Percentiles rank a stretch among this genome's conserved stretches.
These are phyloP conservation scores for Calonectria hawksworthii DNA, from an alignment of 2,329 filamentous ascomycete genomes.

Conservation along the genomic window DNA sequence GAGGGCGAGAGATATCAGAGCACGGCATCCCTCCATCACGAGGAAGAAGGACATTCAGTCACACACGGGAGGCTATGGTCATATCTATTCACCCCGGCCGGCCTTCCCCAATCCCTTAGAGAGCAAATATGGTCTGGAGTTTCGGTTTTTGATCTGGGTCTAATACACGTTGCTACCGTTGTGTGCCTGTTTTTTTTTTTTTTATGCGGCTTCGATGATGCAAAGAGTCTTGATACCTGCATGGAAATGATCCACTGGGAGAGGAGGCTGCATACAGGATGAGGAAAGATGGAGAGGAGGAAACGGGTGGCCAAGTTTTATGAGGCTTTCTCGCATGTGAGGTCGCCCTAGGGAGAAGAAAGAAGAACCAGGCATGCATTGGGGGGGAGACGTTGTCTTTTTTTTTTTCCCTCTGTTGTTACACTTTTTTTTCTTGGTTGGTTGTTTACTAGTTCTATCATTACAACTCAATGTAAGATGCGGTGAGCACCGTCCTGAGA, in stretches of 20 bases:
- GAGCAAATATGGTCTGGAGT: constrained; percentile 64
- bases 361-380: constrained; percentile 2
- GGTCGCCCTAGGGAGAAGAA: background rate
- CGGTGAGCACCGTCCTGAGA: constrained; percentile 44
- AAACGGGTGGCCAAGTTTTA: background rate
- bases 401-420: constrained; percentile 20
- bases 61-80: constrained; percentile 41
- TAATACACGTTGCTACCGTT: constrained; percentile 57
- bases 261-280: background rate
- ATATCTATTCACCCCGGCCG: constrained; percentile 43
- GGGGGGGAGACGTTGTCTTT: constrained; percentile 12
- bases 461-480: constrained; percentile 52
- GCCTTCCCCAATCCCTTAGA: constrained; percentile 50
- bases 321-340: background rate
- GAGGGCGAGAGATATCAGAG: constrained; percentile 33
- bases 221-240: constrained; percentile 27
- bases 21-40: constrained; percentile 37
- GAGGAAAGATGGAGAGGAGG: background rate
- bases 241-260: constrained; percentile 7
- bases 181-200: constrained; percentile 35
- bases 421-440: constrained; percentile 11
- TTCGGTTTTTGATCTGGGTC: constrained; percentile 59
- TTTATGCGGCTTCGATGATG: constrained; percentile 26
- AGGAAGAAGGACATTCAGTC: constrained; percentile 40
- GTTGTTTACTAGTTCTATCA: constrained; percentile 28